Evolutionary conservation across 129 eudicot species (phyloP).

Genomic region (Tagetes erecta): DNA sequence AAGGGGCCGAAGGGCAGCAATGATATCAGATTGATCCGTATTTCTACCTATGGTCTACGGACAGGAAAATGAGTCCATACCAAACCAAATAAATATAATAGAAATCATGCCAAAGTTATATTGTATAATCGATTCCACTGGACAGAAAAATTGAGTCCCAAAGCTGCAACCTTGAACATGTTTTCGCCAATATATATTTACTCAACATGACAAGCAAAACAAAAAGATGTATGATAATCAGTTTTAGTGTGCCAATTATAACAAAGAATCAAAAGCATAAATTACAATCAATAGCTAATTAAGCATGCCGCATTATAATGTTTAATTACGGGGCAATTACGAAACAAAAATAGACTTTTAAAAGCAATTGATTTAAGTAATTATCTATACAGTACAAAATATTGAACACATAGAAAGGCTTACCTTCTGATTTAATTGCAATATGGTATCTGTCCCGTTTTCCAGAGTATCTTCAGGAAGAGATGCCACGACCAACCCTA

Average conservation of each 20-base stretch:
- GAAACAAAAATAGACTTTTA: background rate
- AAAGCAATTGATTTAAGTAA: background rate
- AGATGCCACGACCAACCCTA: constrained; percentile 73
- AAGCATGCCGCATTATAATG: background rate
- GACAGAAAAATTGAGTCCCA: background rate
- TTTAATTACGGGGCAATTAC: constrained; percentile 3
- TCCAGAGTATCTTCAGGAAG: constrained; percentile 87
- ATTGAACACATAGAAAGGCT: constrained; percentile 18
- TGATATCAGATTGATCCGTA: background rate
- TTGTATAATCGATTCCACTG: background rate
- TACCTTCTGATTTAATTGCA: constrained; percentile 86
- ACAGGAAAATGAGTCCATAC: too few relatives aligned
- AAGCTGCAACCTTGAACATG: constrained; percentile 3
- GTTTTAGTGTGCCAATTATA: constrained; percentile 5
- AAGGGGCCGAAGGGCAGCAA: too few relatives aligned
- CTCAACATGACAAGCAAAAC: background rate
- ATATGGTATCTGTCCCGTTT: constrained; percentile 62
- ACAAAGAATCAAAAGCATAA: background rate
- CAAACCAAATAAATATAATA: background rate
- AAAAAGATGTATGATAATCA: background rate
- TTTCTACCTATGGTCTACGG: too few relatives aligned
- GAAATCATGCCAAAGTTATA: background rate
- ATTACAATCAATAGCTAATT: background rate
- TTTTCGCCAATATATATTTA: background rate
- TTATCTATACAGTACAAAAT: background rate